A percentile compares a stretch with the other conserved stretches of the same genome.
phyloP scores from a whole-genome alignment of 805 yeast species.

The Ascoidea asiatica region DNA sequence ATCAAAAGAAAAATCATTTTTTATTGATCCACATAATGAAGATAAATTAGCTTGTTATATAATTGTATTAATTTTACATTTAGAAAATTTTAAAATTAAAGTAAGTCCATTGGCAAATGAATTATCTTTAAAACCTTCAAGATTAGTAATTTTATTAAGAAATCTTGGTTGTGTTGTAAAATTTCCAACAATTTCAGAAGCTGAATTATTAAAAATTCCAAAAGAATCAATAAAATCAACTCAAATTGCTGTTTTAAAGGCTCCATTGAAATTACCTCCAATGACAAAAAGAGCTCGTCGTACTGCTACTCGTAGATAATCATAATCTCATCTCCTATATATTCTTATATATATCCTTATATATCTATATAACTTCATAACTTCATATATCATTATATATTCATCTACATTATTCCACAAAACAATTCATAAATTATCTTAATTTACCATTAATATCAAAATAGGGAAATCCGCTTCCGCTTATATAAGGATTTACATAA shows the following conservation, averaged over 20 bases:
- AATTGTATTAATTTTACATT: conserved; percentile 57
- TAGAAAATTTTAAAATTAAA: conserved; percentile 65
- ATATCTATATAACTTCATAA: no score
- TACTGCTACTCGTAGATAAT: no score
- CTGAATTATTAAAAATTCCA: conserved; percentile 58
- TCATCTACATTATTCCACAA: no score
- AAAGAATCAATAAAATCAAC: conserved; percentile 46
- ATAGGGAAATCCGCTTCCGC: no score
- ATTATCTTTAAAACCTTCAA: conserved; percentile 66
- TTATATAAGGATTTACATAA: no score
- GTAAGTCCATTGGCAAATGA: conserved; percentile 77
- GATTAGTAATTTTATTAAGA: conserved; percentile 52
- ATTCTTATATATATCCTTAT: no score
- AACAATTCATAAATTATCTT: no score
- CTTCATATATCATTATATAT: no score
- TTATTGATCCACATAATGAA: conserved; percentile 78
- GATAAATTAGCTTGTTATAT: conserved; percentile 76
- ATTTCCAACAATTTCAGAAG: conserved; percentile 58
- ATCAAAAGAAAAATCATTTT: conserved; percentile 62
- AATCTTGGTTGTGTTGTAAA: conserved; percentile 75
- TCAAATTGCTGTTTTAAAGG: conserved; percentile 71
- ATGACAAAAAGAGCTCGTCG: no score
- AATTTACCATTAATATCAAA: no score
- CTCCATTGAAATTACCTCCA: conserved; percentile 85
- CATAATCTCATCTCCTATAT: no score